A percentile compares a stretch with the other conserved stretches of the same genome.
These are phyloP conservation scores for Lasiosphaeria miniovina DNA, from an alignment of 495 filamentous ascomycete genomes.

Conservation along the genomic window DNA sequence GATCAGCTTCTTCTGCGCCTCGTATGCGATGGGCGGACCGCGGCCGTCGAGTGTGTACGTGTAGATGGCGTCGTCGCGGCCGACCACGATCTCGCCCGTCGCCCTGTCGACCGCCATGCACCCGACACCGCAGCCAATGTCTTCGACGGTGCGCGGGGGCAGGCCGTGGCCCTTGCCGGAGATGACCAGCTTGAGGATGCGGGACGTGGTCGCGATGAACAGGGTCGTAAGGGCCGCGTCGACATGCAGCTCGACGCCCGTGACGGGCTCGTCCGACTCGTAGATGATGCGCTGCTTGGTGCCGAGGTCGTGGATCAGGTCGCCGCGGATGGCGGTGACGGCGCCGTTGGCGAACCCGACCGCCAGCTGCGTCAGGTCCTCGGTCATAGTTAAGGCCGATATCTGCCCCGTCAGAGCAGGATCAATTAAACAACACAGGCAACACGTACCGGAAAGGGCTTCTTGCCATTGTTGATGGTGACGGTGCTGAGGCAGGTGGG, in stretches of 20 bases:
- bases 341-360: conserved; percentile 95
- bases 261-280: conserved; percentile 95
- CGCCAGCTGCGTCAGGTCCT: conserved; percentile 85
- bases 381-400: conserved; percentile 81
- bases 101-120: conserved; percentile 86
- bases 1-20: conserved; percentile 82
- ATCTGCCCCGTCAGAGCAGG: conserved; percentile 52
- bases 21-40: conserved; percentile 83
- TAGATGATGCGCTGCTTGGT: conserved; percentile 93
- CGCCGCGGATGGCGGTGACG: conserved; percentile 88
- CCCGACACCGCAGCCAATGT: conserved; percentile 81
- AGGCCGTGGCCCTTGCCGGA: conserved; percentile 85
- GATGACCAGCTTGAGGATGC: conserved; percentile 83
- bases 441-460: conserved; percentile 77
- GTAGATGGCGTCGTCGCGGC: conserved; percentile 90
- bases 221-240: conserved; percentile 66
- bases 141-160: conserved; percentile 81
- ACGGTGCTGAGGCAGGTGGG: conserved; percentile 84
- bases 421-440: not conserved
- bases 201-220: conserved; percentile 86
- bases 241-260: conserved; percentile 75
- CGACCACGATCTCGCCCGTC: conserved; percentile 83
- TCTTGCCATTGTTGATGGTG: conserved; percentile 83
- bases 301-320: conserved; percentile 94
- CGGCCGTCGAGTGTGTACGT: conserved; percentile 84